Evolutionary conservation across 306 rosid genomes (phyloP).

Genomic region (Mucuna pruriens): DNA sequence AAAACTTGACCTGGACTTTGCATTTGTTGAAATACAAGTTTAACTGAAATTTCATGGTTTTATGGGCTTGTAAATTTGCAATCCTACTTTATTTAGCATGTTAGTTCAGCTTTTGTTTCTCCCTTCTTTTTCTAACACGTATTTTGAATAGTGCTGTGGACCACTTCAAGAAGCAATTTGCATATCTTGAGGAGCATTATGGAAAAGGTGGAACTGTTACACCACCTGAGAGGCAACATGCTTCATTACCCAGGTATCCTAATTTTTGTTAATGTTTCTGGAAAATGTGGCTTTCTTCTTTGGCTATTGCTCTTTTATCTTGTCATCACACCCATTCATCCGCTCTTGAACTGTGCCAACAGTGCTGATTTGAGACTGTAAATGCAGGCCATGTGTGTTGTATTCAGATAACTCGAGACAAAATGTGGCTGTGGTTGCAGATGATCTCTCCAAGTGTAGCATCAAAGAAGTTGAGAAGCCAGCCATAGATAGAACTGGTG

Average conservation of each 20-base stretch:
- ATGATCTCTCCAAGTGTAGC: conserved; percentile 70
- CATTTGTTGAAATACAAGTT: conserved; percentile 10
- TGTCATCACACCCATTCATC: conserved; percentile 4
- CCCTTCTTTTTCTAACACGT: background rate
- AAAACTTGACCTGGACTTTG: background rate
- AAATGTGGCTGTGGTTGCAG: conserved; percentile 59
- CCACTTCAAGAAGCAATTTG: conserved; percentile 28
- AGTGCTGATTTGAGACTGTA: conserved; percentile 39
- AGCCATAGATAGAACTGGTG: conserved; percentile 56
- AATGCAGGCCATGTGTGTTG: conserved; percentile 67
- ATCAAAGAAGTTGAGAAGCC: conserved; percentile 74
- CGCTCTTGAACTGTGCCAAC: background rate
- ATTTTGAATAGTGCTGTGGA: conserved; percentile 57
- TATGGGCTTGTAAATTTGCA: background rate
- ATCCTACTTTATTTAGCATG: background rate
- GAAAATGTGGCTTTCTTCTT: background rate
- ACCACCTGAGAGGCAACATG: conserved; percentile 88
- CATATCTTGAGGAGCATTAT: conserved; percentile 72
- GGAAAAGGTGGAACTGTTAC: conserved; percentile 72
- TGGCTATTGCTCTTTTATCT: background rate
- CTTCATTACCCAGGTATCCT: conserved; percentile 82
- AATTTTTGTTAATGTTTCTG: background rate
- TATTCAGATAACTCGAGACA: conserved; percentile 64
- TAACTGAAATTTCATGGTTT: background rate
- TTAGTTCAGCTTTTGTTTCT: background rate